These are phyloP conservation scores for Populus tomentosa DNA, from an alignment of 441 rosid genomes.

Conservation along the genomic window DNA sequence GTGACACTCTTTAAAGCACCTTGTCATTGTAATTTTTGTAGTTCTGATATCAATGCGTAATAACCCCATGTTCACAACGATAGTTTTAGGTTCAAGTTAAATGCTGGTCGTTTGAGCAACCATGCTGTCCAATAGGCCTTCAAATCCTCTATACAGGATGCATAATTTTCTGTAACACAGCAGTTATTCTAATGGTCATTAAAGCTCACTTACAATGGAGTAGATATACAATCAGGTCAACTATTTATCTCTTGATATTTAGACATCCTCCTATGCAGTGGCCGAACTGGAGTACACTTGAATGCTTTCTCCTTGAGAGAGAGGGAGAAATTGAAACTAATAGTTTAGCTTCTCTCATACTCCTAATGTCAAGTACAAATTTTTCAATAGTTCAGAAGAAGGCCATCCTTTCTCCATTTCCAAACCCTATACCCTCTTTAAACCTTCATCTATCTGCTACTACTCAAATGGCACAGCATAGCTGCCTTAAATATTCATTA, in stretches of 20 bases:
- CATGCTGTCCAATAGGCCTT: neutral
- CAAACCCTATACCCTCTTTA: neutral
- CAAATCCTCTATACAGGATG: neutral
- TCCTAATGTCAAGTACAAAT: neutral
- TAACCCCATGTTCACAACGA: neutral
- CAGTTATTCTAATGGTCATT: neutral
- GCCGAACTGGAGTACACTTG: neutral
- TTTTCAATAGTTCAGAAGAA: neutral
- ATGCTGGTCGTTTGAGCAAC: neutral
- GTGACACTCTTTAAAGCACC: neutral
- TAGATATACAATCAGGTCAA: neutral
- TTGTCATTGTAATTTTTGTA: neutral
- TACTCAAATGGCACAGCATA: neutral
- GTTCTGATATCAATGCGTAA: neutral
- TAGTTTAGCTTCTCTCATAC: neutral
- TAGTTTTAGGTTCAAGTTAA: constrained; percentile 3
- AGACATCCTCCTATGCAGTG: neutral
- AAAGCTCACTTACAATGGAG: neutral
- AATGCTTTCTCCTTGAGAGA: neutral
- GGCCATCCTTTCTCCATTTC: neutral
- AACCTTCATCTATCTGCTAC: neutral
- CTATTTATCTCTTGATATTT: too few species aligned
- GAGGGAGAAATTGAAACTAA: neutral
- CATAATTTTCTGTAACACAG: neutral
- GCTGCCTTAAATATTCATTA: neutral